Conservation (phyloP, 495 filamentous ascomycete species). For the Annulohypoxylon nitens region DNA sequence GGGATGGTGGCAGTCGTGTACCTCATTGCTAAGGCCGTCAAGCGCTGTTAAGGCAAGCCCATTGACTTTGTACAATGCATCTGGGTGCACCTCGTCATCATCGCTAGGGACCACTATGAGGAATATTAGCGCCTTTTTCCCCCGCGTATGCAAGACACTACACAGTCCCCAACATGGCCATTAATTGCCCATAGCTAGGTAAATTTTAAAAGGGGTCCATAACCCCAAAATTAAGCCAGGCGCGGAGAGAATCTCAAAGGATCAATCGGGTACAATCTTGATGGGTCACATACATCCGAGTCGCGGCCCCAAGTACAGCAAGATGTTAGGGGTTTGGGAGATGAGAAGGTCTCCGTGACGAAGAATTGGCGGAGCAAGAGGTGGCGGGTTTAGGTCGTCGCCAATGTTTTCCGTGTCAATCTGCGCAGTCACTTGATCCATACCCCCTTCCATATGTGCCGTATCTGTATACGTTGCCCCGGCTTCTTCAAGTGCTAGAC, state of each 20-base stretch:
- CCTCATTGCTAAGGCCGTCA: slow-evolving; percentile 73
- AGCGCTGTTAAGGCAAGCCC: slow-evolving; percentile 73
- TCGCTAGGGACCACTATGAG: slow-evolving; percentile 54
- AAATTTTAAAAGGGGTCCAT: neutral
- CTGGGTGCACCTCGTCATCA: slow-evolving; percentile 57
- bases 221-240: neutral
- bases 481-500: slow-evolving; percentile 73
- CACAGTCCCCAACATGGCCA: neutral
- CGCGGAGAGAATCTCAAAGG: neutral
- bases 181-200: neutral
- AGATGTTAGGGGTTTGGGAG: slow-evolving; percentile 74
- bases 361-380: slow-evolving; percentile 72
- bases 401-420: slow-evolving; percentile 53
- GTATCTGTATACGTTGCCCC: slow-evolving; percentile 71
- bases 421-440: slow-evolving; percentile 54
- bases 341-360: slow-evolving; percentile 69
- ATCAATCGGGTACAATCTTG: neutral
- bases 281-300: slow-evolving; percentile 53
- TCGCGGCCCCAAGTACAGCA: slow-evolving; percentile 69
- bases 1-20: slow-evolving; percentile 77
- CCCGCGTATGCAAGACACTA: neutral
- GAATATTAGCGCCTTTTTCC: neutral
- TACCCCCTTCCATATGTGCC: slow-evolving; percentile 56
- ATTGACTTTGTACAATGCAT: slow-evolving; percentile 65
- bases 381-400: slow-evolving; percentile 67